Evolutionary conservation across 1,284 basidiomycete species (phyloP).

Genomic region (Fistulina hepatica): DNA sequence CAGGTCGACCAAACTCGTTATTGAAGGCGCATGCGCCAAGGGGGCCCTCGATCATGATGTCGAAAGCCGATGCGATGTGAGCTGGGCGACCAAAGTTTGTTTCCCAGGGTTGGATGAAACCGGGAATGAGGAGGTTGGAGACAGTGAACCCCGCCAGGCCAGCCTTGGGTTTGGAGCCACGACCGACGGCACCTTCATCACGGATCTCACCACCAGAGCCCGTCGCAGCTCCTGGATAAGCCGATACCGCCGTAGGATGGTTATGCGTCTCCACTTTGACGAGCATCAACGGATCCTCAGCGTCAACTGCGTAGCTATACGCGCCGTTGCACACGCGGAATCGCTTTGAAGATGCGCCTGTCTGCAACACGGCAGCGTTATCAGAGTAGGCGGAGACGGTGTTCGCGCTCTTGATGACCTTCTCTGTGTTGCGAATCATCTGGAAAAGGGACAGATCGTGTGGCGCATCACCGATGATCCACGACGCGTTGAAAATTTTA

Average conservation of each 20-base stretch:
- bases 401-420: slow-evolving; percentile 46
- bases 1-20: slow-evolving; percentile 97
- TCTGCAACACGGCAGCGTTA: slow-evolving; percentile 92
- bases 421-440: slow-evolving; percentile 98
- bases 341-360: slow-evolving; percentile 58
- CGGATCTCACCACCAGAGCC: slow-evolving; percentile 98
- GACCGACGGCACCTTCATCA: slow-evolving; percentile 93
- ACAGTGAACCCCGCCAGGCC: slow-evolving; percentile 91
- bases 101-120: slow-evolving; percentile 86
- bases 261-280: slow-evolving; percentile 99
- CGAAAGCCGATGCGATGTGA: slow-evolving; percentile 88
- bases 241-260: slow-evolving; percentile 97
- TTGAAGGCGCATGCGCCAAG: slow-evolving; percentile 95
- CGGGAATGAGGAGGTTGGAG: slow-evolving; percentile 90
- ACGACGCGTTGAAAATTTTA: slow-evolving; percentile 99
- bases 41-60: slow-evolving; percentile 97
- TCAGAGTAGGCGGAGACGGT: slow-evolving; percentile 98
- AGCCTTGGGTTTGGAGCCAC: slow-evolving; percentile 94
- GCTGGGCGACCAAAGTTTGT: slow-evolving; percentile 80
- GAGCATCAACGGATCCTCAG: slow-evolving; percentile 82
- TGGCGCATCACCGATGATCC: slow-evolving; percentile 75
- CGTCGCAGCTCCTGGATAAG: slow-evolving; percentile 94
- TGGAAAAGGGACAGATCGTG: slow-evolving; percentile 80
- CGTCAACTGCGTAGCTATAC: slow-evolving; percentile 26
- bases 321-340: slow-evolving; percentile 52